phyloP scores from a whole-genome alignment of 2,329 filamentous ascomycete species.

The Myrmaecium sp. region DNA sequence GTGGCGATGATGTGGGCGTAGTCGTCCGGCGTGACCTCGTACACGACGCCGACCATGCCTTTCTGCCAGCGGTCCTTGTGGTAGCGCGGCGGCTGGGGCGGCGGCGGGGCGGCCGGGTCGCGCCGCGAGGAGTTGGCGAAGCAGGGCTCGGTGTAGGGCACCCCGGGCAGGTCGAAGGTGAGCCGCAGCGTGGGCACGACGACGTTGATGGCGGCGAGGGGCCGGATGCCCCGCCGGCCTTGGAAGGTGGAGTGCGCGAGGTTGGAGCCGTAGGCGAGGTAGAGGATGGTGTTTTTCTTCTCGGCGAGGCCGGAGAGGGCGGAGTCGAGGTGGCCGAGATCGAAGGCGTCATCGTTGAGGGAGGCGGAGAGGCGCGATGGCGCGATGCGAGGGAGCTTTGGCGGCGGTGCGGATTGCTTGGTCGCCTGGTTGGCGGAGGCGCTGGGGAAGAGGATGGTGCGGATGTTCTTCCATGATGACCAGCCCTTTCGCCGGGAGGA shows the following conservation, averaged over 20 bases:
- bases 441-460: no score
- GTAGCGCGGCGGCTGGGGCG: slow-evolving; percentile 19
- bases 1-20: slow-evolving; percentile 77
- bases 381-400: no score
- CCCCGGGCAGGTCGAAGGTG: slow-evolving; percentile 69
- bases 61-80: slow-evolving; percentile 54
- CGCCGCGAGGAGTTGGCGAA: slow-evolving; percentile 67
- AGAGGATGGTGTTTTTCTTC: slow-evolving; percentile 19
- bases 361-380: slow-evolving; percentile 16
- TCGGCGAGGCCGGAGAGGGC: neutral
- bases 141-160: slow-evolving; percentile 80
- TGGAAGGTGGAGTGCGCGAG: slow-evolving; percentile 65
- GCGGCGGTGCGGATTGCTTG: no score
- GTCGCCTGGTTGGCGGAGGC: no score
- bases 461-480: no score
- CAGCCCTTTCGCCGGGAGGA: no score
- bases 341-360: slow-evolving; percentile 12
- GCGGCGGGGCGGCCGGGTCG: slow-evolving; percentile 25
- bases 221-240: slow-evolving; percentile 59
- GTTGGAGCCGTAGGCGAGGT: slow-evolving; percentile 74
- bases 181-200: slow-evolving; percentile 61
- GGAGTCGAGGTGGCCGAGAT: slow-evolving; percentile 7
- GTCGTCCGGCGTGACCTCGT: slow-evolving; percentile 74
- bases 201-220: slow-evolving; percentile 67
- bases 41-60: slow-evolving; percentile 81